Percentiles rank a stretch among this genome's conserved stretches.
Conservation (phyloP, 352 stramenopile species). For the Phytophthora sp. region DNA sequence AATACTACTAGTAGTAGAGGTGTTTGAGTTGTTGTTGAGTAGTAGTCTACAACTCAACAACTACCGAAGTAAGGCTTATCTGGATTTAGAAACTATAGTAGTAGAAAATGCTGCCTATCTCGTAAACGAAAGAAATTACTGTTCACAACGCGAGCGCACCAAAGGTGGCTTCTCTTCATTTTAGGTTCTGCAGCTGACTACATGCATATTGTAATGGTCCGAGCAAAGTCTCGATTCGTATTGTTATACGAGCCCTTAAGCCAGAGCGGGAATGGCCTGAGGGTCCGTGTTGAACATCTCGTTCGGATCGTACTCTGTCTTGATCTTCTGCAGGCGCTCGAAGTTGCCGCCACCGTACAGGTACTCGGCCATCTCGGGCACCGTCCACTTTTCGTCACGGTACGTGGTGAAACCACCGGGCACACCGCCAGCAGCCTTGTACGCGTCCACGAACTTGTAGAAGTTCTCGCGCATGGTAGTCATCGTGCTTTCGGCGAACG, state of each 20-base stretch:
- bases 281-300: constrained; percentile 37
- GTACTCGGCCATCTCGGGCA: constrained; percentile 27
- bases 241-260: no score
- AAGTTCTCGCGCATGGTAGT: constrained; percentile 22
- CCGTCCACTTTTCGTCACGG: constrained; percentile 32
- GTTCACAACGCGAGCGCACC: no score
- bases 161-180: no score
- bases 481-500: constrained; percentile 24
- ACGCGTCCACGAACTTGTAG: constrained; percentile 30
- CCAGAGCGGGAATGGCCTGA: constrained; percentile 29
- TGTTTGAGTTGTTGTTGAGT: no score
- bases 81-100: no score
- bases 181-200: neutral
- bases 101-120: no score
- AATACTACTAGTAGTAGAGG: no score
- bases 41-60: no score
- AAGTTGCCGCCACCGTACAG: constrained; percentile 30
- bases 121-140: no score
- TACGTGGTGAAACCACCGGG: constrained; percentile 33
- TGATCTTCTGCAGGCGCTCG: constrained; percentile 31
- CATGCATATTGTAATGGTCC: constrained; percentile 5
- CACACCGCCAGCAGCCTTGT: constrained; percentile 26
- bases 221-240: no score
- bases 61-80: no score
- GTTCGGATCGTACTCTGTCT: constrained; percentile 22